Evolutionary conservation across 2,329 filamentous ascomycete species (phyloP).

Genomic region (Sordariomycetes sp.): DNA sequence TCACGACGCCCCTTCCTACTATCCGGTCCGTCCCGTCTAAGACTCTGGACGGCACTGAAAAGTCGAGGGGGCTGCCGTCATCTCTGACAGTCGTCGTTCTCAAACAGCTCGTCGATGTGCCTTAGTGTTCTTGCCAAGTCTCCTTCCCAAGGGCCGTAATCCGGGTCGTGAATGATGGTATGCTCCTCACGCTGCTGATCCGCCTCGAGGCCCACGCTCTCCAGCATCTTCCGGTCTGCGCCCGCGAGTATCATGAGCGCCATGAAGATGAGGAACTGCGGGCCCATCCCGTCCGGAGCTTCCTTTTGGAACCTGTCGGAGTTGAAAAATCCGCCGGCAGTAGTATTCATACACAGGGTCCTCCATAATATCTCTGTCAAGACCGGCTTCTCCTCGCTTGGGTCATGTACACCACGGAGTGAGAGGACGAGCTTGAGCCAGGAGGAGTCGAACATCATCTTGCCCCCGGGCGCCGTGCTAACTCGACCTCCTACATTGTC

Average conservation of each 20-base stretch:
- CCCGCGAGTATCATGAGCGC: conserved; percentile 14
- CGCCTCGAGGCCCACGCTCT: conserved; percentile 14
- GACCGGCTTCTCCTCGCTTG: background rate
- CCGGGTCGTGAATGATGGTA: conserved; percentile 5
- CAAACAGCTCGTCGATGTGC: conserved; percentile 9
- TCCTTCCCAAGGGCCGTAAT: conserved; percentile 10
- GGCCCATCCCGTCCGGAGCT: conserved; percentile 9
- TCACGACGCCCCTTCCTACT: conserved; percentile 10
- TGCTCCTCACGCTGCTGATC: conserved; percentile 1
- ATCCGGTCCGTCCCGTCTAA: conserved; percentile 8
- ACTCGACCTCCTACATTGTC: conserved; percentile 6
- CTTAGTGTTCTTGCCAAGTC: conserved; percentile 9
- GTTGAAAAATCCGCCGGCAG: conserved; percentile 10
- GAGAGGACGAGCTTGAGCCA: conserved; percentile 11
- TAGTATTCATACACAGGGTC: conserved; percentile 14
- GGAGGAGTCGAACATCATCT: conserved; percentile 11
- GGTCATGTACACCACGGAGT: background rate
- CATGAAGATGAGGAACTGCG: conserved; percentile 11
- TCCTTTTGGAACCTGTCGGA: conserved; percentile 5
- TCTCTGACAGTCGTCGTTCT: conserved; percentile 8
- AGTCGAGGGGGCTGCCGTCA: conserved; percentile 9
- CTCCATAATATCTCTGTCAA: conserved; percentile 11
- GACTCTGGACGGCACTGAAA: conserved; percentile 9
- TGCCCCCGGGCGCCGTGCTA: conserved; percentile 7
- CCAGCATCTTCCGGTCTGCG: conserved; percentile 18